These are phyloP conservation scores for Alnus rubra DNA, from an alignment of 306 rosid genomes.

Conservation along the genomic window DNA sequence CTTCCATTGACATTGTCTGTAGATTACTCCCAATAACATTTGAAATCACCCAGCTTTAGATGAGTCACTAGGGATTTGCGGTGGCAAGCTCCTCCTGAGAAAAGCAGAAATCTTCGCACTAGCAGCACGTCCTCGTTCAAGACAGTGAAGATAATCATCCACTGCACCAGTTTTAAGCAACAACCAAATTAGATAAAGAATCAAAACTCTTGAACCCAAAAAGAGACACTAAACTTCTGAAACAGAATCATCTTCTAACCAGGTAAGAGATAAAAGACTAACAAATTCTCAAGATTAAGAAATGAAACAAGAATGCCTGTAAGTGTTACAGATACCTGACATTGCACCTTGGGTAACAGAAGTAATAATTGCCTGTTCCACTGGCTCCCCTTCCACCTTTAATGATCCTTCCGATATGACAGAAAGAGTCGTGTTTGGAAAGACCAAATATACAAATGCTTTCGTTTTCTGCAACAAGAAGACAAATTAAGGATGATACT, in stretches of 20 bases:
- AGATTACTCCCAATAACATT: slow-evolving; percentile 3
- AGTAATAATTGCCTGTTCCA: slow-evolving; percentile 78
- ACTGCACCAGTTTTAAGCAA: slow-evolving; percentile 45
- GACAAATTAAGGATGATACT: neutral
- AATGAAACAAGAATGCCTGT: neutral
- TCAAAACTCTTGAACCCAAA: neutral
- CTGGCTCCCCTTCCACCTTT: slow-evolving; percentile 53
- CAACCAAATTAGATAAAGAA: slow-evolving; percentile 7
- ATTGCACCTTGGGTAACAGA: slow-evolving; percentile 90
- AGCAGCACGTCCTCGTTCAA: slow-evolving; percentile 86
- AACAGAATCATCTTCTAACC: neutral
- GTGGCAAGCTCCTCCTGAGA: slow-evolving; percentile 67
- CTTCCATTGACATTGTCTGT: slow-evolving; percentile 2
- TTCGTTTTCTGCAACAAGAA: slow-evolving; percentile 64
- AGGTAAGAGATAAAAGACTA: neutral
- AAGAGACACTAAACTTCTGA: neutral
- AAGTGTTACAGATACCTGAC: slow-evolving; percentile 57
- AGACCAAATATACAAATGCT: slow-evolving; percentile 80
- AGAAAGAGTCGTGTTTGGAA: slow-evolving; percentile 66
- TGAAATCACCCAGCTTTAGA: slow-evolving; percentile 44
- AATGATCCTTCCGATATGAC: slow-evolving; percentile 47
- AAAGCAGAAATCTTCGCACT: slow-evolving; percentile 67
- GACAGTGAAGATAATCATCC: slow-evolving; percentile 81
- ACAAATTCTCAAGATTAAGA: neutral
- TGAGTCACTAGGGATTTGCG: slow-evolving; percentile 41